Base-by-base conservation (phyloP, 306 rosid species). In the Lotus japonicus region DNA sequence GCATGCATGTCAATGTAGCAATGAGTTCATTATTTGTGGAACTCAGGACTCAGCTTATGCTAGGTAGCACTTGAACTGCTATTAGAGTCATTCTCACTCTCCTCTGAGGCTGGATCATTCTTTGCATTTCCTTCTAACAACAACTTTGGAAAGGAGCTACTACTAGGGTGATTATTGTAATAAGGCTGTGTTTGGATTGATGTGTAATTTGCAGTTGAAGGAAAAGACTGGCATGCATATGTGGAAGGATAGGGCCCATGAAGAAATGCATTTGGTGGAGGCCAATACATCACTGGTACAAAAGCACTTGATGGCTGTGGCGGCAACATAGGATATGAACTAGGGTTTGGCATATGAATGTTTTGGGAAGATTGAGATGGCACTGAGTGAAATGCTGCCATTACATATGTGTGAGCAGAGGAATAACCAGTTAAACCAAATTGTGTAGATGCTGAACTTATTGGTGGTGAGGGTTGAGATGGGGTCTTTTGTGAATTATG, bases 231-330 rank as follows among this genome's bases (percentile, higher is more conserved):
- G 72, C 80, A 84, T 36, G 88, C 87, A 73, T 72, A 84, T 57
- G 84, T 39, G 17, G 89, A 68, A 64, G 81, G 81, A 73, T 82
- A 87, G 39, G 74, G 74, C 43, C 84, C 75, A 16, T 85, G 74
- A 58, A 84, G 72, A 80, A 83, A 81, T 71, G 85, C 66, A 74
- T 71, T 88, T 56, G 90, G 85, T 61, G 88, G 90, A 51, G 89
- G 95, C 98, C 96, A 92, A 81, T 77, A 92, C 81, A 85, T 75
- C 54, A 85, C 54, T 53, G 97, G 96, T 23, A 92, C 73, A 73
- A 84, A 85, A 38, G 84, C 58, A 71, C 79, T 81, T 60, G 85
- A 26, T 79, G 77, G 73, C 43, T 69, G 85, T 26, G 89, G 88
- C 11, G 84, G 83, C 51, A 82, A 68, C 73, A 83, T 70, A 23